phyloP scores from a whole-genome alignment of 2,329 filamentous ascomycete species.

The Botrytis byssoidea region DNA sequence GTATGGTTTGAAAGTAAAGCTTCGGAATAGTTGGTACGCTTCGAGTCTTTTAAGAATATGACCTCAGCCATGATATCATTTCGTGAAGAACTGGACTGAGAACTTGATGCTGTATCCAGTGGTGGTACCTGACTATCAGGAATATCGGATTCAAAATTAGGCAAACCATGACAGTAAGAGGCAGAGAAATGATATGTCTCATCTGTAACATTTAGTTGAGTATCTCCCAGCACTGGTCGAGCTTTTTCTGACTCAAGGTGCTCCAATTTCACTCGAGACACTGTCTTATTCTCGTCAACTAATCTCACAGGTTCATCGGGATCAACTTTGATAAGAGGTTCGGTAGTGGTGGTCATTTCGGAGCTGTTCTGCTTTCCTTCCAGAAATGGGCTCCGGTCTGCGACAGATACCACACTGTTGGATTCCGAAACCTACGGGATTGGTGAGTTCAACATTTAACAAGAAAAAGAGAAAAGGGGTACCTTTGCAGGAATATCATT shows the following conservation, averaged over 20 bases:
- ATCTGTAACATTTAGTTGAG: not conserved
- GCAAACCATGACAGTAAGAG: not conserved
- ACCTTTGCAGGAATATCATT: not conserved
- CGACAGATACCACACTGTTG: not conserved
- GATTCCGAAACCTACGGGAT: not conserved
- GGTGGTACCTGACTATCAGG: not conserved
- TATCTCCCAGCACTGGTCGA: not conserved
- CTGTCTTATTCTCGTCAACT: not conserved
- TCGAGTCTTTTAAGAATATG: not conserved
- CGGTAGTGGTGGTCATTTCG: not conserved
- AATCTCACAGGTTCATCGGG: not conserved
- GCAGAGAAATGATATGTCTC: not conserved
- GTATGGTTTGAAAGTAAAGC: not conserved
- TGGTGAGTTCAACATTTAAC: not conserved
- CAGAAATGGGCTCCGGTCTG: not conserved
- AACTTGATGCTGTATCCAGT: not conserved
- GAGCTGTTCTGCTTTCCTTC: not conserved
- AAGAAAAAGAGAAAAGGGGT: not conserved
- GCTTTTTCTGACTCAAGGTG: not conserved
- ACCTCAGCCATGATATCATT: not conserved
- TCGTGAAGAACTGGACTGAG: not conserved
- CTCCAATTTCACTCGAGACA: not conserved
- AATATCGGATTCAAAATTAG: not conserved
- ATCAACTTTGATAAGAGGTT: not conserved
- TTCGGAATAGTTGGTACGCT: not conserved